A percentile compares a stretch with the other conserved stretches of the same genome.
Evolutionary conservation across 345 rosid species (phyloP).

Genomic region (Passiflora organensis): DNA sequence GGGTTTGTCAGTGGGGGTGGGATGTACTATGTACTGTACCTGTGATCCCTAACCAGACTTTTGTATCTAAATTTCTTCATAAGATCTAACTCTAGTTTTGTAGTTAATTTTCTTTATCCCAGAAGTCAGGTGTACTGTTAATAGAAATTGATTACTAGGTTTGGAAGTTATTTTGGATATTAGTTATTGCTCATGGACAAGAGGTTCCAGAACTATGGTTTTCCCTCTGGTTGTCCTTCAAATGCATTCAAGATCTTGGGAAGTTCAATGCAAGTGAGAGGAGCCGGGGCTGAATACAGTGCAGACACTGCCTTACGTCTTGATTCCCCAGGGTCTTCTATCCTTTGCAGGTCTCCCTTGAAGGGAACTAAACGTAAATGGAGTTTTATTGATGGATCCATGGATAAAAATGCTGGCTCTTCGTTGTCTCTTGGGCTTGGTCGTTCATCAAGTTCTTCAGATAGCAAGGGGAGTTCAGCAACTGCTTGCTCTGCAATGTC

Average conservation of each 20-base stretch:
- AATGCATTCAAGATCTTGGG: slow-evolving; percentile 53
- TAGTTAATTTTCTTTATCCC: slow-evolving; percentile 40
- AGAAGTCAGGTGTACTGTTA: slow-evolving; percentile 56
- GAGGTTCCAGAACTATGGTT: slow-evolving; percentile 40
- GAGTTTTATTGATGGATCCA: slow-evolving; percentile 46
- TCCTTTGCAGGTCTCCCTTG: slow-evolving; percentile 28
- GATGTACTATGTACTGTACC: slow-evolving; percentile 34
- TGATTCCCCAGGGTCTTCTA: slow-evolving; percentile 56
- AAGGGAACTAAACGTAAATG: slow-evolving; percentile 75
- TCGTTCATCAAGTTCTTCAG: slow-evolving; percentile 72
- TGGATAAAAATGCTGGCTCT: slow-evolving; percentile 44
- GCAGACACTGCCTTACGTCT: slow-evolving; percentile 70
- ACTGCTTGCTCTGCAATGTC: slow-evolving; percentile 68
- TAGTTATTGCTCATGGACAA: slow-evolving; percentile 51
- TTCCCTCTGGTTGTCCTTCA: slow-evolving; percentile 42
- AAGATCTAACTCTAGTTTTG: slow-evolving; percentile 48
- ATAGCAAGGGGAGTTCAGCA: slow-evolving; percentile 80
- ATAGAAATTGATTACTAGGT: slow-evolving; percentile 38
- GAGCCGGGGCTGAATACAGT: slow-evolving; percentile 25
- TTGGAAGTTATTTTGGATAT: slow-evolving; percentile 30
- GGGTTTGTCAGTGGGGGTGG: slow-evolving; percentile 98
- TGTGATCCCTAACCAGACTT: slow-evolving; percentile 42
- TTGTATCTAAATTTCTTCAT: slow-evolving; percentile 41
- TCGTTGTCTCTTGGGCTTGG: slow-evolving; percentile 72
- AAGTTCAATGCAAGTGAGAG: slow-evolving; percentile 39